phyloP scores from a whole-genome alignment of 352 stramenopile genomes.

The Detonula confervacea region DNA sequence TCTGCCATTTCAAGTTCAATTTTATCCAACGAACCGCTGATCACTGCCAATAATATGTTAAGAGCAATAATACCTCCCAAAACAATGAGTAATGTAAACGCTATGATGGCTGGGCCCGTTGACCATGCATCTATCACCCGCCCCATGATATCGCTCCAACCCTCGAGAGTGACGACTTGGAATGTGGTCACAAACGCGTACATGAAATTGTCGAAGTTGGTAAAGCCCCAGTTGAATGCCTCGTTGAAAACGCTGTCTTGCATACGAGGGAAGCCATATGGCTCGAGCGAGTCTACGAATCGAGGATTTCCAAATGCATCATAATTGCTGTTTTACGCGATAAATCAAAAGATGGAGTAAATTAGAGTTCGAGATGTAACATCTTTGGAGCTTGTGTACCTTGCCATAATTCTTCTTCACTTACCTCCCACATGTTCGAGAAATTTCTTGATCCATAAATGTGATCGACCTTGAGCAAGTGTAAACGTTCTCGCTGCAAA shows the following conservation, averaged over 20 bases:
- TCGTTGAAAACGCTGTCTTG: constrained; percentile 72
- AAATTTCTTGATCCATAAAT: constrained; percentile 22
- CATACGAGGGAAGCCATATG: constrained; percentile 56
- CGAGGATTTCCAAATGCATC: constrained; percentile 72
- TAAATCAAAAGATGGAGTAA: no score
- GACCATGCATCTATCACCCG: constrained; percentile 79
- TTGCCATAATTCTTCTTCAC: background rate
- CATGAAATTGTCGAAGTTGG: constrained; percentile 92
- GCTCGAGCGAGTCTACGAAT: constrained; percentile 57
- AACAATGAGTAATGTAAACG: constrained; percentile 57
- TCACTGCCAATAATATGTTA: constrained; percentile 67
- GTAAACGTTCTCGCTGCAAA: constrained; percentile 79
- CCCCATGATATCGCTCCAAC: constrained; percentile 93
- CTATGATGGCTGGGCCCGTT: constrained; percentile 66
- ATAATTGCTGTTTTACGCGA: constrained; percentile 59
- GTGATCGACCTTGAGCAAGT: constrained; percentile 21
- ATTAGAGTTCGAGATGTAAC: no score
- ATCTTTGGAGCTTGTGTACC: no score
- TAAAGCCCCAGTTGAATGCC: constrained; percentile 90
- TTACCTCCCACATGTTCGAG: constrained; percentile 29
- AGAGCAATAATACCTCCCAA: constrained; percentile 58
- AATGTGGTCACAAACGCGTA: constrained; percentile 92
- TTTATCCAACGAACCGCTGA: constrained; percentile 49
- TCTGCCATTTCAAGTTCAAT: constrained; percentile 39
- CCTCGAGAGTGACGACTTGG: constrained; percentile 92